phyloP scores from a whole-genome alignment of 495 filamentous ascomycete genomes.

The Aspergillus taichungensis region DNA sequence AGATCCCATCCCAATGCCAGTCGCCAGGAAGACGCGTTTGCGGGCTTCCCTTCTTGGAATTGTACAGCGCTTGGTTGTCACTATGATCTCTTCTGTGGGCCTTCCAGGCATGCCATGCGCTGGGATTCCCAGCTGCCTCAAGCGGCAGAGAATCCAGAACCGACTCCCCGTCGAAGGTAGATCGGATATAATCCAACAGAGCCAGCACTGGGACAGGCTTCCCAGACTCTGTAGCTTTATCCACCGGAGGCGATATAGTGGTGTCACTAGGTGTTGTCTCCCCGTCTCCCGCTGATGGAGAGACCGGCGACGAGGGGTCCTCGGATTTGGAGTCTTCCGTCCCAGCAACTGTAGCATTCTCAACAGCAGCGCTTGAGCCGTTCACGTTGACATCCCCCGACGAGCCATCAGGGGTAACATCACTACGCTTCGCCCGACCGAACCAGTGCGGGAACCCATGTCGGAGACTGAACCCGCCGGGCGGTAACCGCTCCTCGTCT shows the following conservation, averaged over 20 bases:
- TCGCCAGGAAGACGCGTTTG: slow-evolving; percentile 58
- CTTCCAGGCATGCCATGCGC: slow-evolving; percentile 86
- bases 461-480: slow-evolving; percentile 77
- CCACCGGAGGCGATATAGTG: slow-evolving; percentile 10
- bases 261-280: slow-evolving; percentile 2
- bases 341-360: background rate
- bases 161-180: slow-evolving; percentile 65
- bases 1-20: slow-evolving; percentile 96
- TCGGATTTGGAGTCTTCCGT: background rate
- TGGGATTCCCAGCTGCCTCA: slow-evolving; percentile 75
- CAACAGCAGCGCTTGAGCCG: slow-evolving; percentile 4
- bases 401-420: slow-evolving; percentile 18
- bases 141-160: slow-evolving; percentile 72
- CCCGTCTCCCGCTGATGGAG: slow-evolving; percentile 1
- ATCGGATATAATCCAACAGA: slow-evolving; percentile 70
- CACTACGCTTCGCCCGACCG: slow-evolving; percentile 36
- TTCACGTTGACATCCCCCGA: slow-evolving; percentile 31
- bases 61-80: slow-evolving; percentile 2
- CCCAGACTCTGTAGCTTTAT: slow-evolving; percentile 14
- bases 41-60: slow-evolving; percentile 24
- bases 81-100: slow-evolving; percentile 44
- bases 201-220: slow-evolving; percentile 26
- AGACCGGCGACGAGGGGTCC: background rate
- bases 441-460: slow-evolving; percentile 92
- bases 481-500: slow-evolving; percentile 72